Percentiles rank a stretch among this genome's conserved stretches.
Evolutionary conservation across 495 filamentous ascomycete genomes (phyloP).

Genomic region (Penicillium silybi): DNA sequence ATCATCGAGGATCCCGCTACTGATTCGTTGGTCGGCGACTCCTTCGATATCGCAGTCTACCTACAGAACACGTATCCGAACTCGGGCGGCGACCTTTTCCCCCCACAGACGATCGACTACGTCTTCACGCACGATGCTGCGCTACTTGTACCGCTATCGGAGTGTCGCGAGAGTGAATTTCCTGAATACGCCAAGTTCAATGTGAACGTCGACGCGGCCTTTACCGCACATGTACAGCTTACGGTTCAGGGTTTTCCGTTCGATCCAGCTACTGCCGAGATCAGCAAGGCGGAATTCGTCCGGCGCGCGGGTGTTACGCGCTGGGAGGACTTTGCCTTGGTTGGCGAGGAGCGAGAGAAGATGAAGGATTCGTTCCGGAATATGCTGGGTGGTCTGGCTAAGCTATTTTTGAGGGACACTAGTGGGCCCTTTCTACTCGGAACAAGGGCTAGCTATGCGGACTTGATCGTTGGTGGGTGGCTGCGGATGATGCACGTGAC

Average conservation of each 20-base stretch:
- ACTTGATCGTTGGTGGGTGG: slow-evolving; percentile 61
- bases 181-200: slow-evolving; percentile 42
- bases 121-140: slow-evolving; percentile 5
- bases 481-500: slow-evolving; percentile 50
- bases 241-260: slow-evolving; percentile 33
- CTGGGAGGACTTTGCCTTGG: slow-evolving; percentile 46
- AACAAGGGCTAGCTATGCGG: slow-evolving; percentile 49
- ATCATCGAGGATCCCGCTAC: slow-evolving; percentile 49
- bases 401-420: slow-evolving; percentile 34
- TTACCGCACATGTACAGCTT: slow-evolving; percentile 39
- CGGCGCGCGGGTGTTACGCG: slow-evolving; percentile 37
- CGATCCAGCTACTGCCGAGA: slow-evolving; percentile 40
- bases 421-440: slow-evolving; percentile 52
- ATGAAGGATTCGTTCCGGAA: slow-evolving; percentile 31
- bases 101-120: slow-evolving; percentile 30
- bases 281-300: slow-evolving; percentile 41
- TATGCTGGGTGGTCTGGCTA: slow-evolving; percentile 40
- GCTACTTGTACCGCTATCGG: slow-evolving; percentile 27
- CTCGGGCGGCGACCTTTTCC: slow-evolving; percentile 38
- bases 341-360: slow-evolving; percentile 40
- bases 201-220: slow-evolving; percentile 45
- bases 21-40: slow-evolving; percentile 47
- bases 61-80: slow-evolving; percentile 48
- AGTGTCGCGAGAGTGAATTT: slow-evolving; percentile 9
- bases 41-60: slow-evolving; percentile 59